Base-by-base conservation (phyloP, 805 yeast genomes). In the Lipomyces spencermartinsiae region DNA sequence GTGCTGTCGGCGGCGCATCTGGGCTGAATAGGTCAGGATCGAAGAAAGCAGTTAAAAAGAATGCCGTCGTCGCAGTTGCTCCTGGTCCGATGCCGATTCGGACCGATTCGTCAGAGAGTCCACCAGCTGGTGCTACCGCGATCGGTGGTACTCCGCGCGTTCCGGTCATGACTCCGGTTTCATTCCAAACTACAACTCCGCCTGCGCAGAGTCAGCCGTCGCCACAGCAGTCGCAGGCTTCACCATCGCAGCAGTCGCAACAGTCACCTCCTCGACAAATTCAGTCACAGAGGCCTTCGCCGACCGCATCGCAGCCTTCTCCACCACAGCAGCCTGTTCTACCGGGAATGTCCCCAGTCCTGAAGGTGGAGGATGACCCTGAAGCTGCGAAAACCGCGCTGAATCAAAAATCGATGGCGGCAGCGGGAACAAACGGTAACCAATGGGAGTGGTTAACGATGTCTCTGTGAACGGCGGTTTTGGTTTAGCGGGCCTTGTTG, bases 381-480 rank as follows among this genome's bases (percentile, higher is more conserved):
- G 22, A 37, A 64, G 16, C 59, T 57, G 12, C 63, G 54, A 58
- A 59, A 66, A n/a, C 25, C 39, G 49, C 67, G 62, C 53, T 29
- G 51, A 29, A 67, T 39, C 58, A 65, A 58, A 63, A 55, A 25
- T 31, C 61, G 16, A 25, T 57, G 2, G 53, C 59, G 12, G 59
- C 64, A 22, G 29, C 64, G n/a, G 53, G 55, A 9, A 43, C 67
- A 10, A 61, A 46, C 35, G 73, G 75, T 4, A 73, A 72, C 59
- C 78, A 76, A 56, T 76, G 78, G 78, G 78, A 76, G 33, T 76
- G 78, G 78, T 66, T 76, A 57, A 74, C 78, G 9, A 76, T 76
- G 78, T 74, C 78, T 5, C 61, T 76, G 51, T 76, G 65, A 74
- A n/a, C 49, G 49, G 49, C 49, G 49, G 9, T 43, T 43, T 43